These are phyloP conservation scores for Neurospora discreta DNA, from an alignment of 495 filamentous ascomycete genomes.

Conservation along the genomic window DNA sequence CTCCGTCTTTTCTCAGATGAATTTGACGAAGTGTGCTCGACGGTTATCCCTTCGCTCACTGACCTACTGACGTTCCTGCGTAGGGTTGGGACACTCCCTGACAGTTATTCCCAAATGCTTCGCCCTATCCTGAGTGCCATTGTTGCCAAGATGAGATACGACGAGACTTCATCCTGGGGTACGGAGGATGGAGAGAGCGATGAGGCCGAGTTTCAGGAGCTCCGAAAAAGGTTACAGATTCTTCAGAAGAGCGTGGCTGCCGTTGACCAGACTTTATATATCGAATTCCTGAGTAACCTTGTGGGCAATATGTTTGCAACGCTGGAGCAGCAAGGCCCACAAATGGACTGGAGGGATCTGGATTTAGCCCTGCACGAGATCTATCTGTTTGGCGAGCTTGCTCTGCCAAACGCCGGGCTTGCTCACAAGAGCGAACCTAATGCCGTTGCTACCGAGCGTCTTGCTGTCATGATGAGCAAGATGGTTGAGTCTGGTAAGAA, in stretches of 20 bases:
- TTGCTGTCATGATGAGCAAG: slow-evolving; percentile 82
- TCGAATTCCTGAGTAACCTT: slow-evolving; percentile 71
- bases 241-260: slow-evolving; percentile 83
- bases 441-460: slow-evolving; percentile 58
- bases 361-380: slow-evolving; percentile 96
- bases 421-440: slow-evolving; percentile 72
- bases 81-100: slow-evolving; percentile 55
- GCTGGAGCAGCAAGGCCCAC: slow-evolving; percentile 54
- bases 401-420: slow-evolving; percentile 70
- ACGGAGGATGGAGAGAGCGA: slow-evolving; percentile 90
- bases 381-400: slow-evolving; percentile 90
- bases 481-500: slow-evolving; percentile 83
- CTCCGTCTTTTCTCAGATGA: slow-evolving; percentile 94
- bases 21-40: slow-evolving; percentile 94
- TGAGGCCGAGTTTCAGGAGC: slow-evolving; percentile 95
- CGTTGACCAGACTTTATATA: slow-evolving; percentile 74
- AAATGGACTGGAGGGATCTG: slow-evolving; percentile 87
- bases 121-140: slow-evolving; percentile 82
- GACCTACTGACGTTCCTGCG: slow-evolving; percentile 83
- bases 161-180: slow-evolving; percentile 89
- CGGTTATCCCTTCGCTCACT: slow-evolving; percentile 80
- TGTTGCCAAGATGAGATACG: slow-evolving; percentile 89
- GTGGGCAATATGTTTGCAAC: slow-evolving; percentile 73
- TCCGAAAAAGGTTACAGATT: slow-evolving; percentile 76
- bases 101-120: slow-evolving; percentile 64